Evolutionary conservation across 257 asterid species (phyloP).

Genomic region (Scutellaria barbata): DNA sequence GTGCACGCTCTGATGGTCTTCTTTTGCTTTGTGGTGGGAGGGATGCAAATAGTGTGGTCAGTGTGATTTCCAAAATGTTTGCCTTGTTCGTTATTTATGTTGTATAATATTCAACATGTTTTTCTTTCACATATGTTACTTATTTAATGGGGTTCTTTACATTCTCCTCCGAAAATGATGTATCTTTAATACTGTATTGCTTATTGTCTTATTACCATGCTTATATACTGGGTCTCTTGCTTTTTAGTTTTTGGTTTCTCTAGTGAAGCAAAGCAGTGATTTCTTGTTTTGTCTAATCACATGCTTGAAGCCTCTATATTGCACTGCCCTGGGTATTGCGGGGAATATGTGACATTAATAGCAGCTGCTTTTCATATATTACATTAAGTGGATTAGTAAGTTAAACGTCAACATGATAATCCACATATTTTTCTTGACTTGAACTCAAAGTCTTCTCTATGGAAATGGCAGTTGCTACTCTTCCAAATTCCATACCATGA

Average conservation of each 20-base stretch:
- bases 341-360: conserved; percentile 10
- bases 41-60: conserved; percentile 97
- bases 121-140: conserved; percentile 1
- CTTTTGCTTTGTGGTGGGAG: conserved; percentile 99
- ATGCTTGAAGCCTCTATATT: background rate
- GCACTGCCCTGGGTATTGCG: background rate
- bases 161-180: conserved; percentile 12
- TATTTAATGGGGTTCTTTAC: background rate
- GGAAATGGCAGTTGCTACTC: background rate
- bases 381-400: conserved; percentile 3
- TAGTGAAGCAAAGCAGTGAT: conserved; percentile 3
- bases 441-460: background rate
- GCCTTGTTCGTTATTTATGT: conserved; percentile 15
- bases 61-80: conserved; percentile 35
- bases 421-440: background rate
- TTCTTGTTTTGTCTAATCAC: conserved; percentile 8
- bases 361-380: conserved; percentile 3
- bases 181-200: background rate
- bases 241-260: conserved; percentile 15
- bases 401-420: conserved; percentile 20
- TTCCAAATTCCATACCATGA: conserved; percentile 5
- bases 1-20: conserved; percentile 99
- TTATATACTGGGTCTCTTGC: conserved; percentile 6
- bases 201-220: conserved; percentile 16
- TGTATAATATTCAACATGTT: conserved; percentile 4